Conservation (phyloP, 148 eudicot genomes). For the Vaccinium darrowii region DNA sequence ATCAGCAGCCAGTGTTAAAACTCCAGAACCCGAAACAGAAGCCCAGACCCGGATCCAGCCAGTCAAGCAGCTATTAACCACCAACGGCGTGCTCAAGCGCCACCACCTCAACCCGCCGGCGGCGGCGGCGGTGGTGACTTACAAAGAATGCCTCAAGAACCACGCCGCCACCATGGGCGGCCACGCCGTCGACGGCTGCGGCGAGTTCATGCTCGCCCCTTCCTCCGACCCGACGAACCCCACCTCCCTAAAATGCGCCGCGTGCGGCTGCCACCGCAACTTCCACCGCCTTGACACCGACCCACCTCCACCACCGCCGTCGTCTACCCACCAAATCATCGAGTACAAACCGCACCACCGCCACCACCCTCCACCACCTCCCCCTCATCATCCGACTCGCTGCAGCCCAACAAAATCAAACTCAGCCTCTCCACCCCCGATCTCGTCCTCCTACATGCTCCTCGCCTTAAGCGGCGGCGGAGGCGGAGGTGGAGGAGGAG, state of each 20-base stretch:
- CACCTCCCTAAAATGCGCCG: constrained; percentile 40
- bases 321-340: constrained; percentile 25
- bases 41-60: constrained; percentile 19
- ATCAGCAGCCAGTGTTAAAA: constrained; percentile 5
- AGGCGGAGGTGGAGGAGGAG: not conserved
- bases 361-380: constrained; percentile 50
- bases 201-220: constrained; percentile 40
- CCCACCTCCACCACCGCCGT: not conserved
- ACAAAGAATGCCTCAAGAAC: constrained; percentile 46
- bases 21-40: constrained; percentile 16
- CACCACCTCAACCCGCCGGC: constrained; percentile 30
- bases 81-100: constrained; percentile 31
- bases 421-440: constrained; percentile 57
- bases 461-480: constrained; percentile 39
- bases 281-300: constrained; percentile 35
- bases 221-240: constrained; percentile 19
- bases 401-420: constrained; percentile 31
- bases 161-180: constrained; percentile 51
- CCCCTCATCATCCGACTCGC: constrained; percentile 13
- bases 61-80: constrained; percentile 11
- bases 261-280: constrained; percentile 50
- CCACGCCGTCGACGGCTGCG: constrained; percentile 44
- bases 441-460: constrained; percentile 59
- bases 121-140: constrained; percentile 5
- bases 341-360: constrained; percentile 59